Evolutionary conservation across 441 rosid species (phyloP), one percentile per base, ranked within the genome.

Genomic region (Eugenia klotzschiana): DNA sequence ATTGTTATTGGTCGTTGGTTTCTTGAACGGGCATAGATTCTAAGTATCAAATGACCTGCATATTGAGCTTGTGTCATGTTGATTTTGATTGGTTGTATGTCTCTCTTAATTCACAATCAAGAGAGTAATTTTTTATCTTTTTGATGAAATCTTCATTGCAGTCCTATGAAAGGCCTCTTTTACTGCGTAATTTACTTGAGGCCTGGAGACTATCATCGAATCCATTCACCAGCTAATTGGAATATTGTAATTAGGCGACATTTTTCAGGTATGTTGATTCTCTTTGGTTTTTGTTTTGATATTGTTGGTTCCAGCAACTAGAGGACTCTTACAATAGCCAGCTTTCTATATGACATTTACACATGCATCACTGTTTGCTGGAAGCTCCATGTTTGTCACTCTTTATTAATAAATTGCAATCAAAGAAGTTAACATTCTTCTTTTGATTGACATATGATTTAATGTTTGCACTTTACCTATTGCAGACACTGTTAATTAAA

Each of bases 201-300:
- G 82, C 98, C 94, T 82, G 99, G 99, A 83, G 96, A 95, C 84
- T 97, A 94, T 88, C 99, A 97, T 90, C 96, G 93, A 29, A 84
- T 97, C 87, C 98, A 97, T 91, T 94, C 99, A 81, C 98, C 99
- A 8, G 93, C 82, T 86, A 93, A 95, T 86, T 97, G 99, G 98
- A 93, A 91, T 89, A 89, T 94, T 87, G 89, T 91, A 87, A 91
- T 87, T 85, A 95, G 97, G 82, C 93, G 98, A 10, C 99, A 95
- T 86, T 97, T 97, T 91, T 86, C 99, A 87, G 99, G 99, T 97
- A 85, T 83, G 60, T 85, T 72, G 29, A 23, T 80, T 80, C 29
- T 72, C 54, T 74, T 18, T 10, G n/a, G 25, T 64, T 69, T 18
- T 20, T 12, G 4, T 20, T 20, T 33, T 69, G 46, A 69, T 69